Evolutionary conservation across 2,329 filamentous ascomycete species (phyloP).

Genomic region (Claviceps pusilla): DNA sequence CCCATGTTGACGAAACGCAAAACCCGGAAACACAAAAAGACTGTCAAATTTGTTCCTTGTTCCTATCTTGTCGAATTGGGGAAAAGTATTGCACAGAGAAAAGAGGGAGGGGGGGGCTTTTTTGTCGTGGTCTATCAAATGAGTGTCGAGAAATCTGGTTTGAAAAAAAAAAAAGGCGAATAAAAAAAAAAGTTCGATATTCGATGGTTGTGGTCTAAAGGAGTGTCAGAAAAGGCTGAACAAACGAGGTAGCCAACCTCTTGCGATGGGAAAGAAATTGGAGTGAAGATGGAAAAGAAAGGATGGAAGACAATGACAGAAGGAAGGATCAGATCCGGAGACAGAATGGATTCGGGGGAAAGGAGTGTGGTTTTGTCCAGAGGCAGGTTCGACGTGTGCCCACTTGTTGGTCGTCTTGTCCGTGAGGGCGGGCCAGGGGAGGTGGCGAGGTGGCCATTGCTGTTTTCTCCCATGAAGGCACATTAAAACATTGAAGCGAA

Average conservation of each 20-base stretch:
- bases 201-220: background rate
- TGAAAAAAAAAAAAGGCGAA: too few relatives aligned
- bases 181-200: background rate
- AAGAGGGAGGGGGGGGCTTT: background rate
- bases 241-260: conserved; percentile 6
- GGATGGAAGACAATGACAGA: background rate
- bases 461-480: background rate
- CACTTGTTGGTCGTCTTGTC: background rate
- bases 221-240: conserved; percentile 6
- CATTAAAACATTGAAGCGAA: background rate
- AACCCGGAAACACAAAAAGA: background rate
- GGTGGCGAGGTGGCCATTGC: background rate
- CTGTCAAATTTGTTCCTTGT: background rate
- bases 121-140: background rate
- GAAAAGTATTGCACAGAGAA: background rate
- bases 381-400: background rate
- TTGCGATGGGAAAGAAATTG: background rate
- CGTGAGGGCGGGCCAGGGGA: background rate
- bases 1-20: conserved; percentile 16
- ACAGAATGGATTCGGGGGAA: background rate
- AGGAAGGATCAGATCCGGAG: background rate
- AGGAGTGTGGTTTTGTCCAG: conserved; percentile 3
- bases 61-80: background rate
- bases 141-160: conserved; percentile 2
- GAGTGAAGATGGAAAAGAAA: background rate